Evolutionary conservation across 257 asterid species (phyloP).

Genomic region (Nicotiana paniculata): DNA sequence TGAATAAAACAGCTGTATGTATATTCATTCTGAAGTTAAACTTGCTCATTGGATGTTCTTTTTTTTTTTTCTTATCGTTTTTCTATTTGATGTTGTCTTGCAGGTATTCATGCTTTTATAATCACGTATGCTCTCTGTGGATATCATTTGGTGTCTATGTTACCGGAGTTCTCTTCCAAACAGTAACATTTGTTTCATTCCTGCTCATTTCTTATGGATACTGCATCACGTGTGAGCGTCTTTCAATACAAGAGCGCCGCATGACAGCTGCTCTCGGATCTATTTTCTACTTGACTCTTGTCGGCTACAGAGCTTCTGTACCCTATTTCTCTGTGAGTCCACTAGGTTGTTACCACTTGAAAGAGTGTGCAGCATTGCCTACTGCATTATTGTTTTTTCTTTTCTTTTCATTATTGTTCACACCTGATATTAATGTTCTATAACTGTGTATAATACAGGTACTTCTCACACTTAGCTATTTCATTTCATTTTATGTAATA

Average conservation of each 20-base stretch:
- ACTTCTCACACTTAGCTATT: constrained; percentile 49
- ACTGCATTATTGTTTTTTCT: not conserved
- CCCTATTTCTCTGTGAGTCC: constrained; percentile 79
- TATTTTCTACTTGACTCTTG: constrained; percentile 69
- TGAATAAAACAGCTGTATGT: not conserved
- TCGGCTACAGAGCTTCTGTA: constrained; percentile 73
- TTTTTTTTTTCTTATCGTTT: not conserved
- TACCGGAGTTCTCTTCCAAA: constrained; percentile 66
- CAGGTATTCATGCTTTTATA: constrained; percentile 71
- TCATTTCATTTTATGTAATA: constrained; percentile 52
- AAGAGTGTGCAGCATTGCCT: not conserved
- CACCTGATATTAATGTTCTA: not conserved
- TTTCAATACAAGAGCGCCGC: constrained; percentile 64
- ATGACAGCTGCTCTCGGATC: constrained; percentile 49
- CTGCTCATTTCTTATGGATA: constrained; percentile 77
- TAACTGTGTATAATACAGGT: constrained; percentile 30
- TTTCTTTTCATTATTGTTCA: not conserved
- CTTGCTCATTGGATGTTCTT: not conserved
- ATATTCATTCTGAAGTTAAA: not conserved
- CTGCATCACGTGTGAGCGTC: constrained; percentile 70
- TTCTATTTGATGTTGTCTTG: not conserved
- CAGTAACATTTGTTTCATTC: constrained; percentile 55
- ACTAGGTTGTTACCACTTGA: not conserved
- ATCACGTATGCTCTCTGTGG: constrained; percentile 72
- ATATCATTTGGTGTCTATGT: constrained; percentile 85